Base-by-base conservation (phyloP, 257 asterid species). In the Primulina huaijiensis region DNA sequence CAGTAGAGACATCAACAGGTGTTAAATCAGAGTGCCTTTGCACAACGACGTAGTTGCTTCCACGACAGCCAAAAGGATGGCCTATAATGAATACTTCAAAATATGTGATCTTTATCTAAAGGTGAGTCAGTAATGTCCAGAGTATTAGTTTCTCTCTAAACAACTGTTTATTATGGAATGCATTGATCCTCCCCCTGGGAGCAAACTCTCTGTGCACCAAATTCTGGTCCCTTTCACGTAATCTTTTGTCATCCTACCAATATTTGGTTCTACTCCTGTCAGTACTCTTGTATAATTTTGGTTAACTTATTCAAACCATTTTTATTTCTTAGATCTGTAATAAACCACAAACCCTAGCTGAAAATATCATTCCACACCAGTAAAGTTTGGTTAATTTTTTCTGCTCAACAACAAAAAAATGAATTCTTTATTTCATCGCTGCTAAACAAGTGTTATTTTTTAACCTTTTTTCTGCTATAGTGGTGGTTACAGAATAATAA, bases 401-500 rank as follows among this genome's bases (percentile, higher is more conserved):
- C 11, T 35, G 11, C 2, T 35, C 43, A 35, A 35, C 43, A 35
- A 35, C 43, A 8, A 35, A 35, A 35, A 2, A 12, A 35, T 35
- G 43, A 7, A 35, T 7, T 35, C 43, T 35, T 6, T 7, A 35
- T 31, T 38, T 33, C 37, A 33, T 14, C 23, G 17, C 65, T 23
- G n/a, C 25, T 2, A 16, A 33, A 10, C 30, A 27, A 62, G 11
- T 11, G n/a, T 2, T 34, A 35, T n/a, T 3, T 63, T 8, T 35
- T 19, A 14, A 4, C 38, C 29, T n/a, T 19, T 62, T 35, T 35
- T 62, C 14, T 31, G 23, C 20, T 59, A 33, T 33, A 33, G 11
- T 25, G 10, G 52, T 38, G 62, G 53, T 35, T 64, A n/a, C 43
- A 23, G 20, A 56, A 55, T 57, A 33, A 65, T 72, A 35, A 11